Conservation (phyloP, 108 stramenopile species). For the Thalassiosira profunda region DNA sequence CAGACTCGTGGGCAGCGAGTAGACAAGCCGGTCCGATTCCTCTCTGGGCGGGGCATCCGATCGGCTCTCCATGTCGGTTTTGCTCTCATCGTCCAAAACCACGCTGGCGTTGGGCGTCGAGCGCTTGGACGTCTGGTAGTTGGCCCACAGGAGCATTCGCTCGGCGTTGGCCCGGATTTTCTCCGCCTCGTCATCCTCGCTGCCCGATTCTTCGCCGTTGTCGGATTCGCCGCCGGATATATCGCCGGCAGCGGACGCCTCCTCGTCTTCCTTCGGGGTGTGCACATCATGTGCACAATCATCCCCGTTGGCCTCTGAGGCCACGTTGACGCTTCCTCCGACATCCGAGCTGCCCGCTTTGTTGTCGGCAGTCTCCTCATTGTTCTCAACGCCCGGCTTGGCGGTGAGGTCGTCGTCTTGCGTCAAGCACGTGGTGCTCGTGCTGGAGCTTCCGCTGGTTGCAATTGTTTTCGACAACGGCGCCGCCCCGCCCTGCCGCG, state of each 20-base stretch:
- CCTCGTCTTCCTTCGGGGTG: not conserved
- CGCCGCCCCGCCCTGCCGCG: not conserved
- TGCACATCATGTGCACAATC: no score
- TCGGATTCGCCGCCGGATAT: conserved; percentile 7
- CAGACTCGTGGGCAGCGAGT: not conserved
- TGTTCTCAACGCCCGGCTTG: no score
- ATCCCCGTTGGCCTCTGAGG: no score
- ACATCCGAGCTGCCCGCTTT: not conserved
- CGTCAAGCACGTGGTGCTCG: not conserved
- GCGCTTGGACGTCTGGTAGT: conserved; percentile 28
- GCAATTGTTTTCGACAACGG: not conserved
- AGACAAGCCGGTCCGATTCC: conserved; percentile 5
- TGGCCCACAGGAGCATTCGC: conserved; percentile 41
- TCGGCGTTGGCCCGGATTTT: conserved; percentile 41
- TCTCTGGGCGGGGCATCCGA: not conserved
- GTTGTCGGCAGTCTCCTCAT: no score
- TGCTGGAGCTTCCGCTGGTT: not conserved
- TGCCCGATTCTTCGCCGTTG: not conserved
- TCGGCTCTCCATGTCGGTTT: conserved; percentile 1
- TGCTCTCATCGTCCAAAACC: not conserved
- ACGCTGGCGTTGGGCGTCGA: conserved; percentile 19
- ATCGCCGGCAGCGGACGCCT: not conserved
- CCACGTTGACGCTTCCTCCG: not conserved
- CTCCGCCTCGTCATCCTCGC: conserved; percentile 5
- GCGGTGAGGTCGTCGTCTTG: no score